Evolutionary conservation across 176 grass and related monocot genomes (phyloP).

Genomic region (Phyllostachys edulis): DNA sequence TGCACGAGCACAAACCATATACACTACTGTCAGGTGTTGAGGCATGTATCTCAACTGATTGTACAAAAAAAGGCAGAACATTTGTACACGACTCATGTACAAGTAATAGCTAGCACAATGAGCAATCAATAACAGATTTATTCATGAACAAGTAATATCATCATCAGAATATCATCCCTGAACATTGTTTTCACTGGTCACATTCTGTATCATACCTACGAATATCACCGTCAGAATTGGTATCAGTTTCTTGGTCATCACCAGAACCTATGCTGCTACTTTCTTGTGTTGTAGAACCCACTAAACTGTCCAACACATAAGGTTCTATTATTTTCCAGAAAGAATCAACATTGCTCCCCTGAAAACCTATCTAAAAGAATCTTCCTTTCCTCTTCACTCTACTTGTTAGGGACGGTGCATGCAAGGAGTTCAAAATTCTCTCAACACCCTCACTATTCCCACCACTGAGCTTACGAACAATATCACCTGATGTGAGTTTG

Average conservation of each 20-base stretch:
- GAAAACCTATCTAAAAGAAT: slow-evolving; percentile 39
- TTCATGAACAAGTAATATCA: no score
- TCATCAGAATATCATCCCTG: background rate
- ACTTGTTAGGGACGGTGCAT: slow-evolving; percentile 49
- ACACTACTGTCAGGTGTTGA: no score
- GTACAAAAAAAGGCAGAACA: no score
- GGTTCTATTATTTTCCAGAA: slow-evolving; percentile 68
- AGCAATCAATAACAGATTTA: no score
- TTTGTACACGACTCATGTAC: no score
- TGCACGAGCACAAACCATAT: no score
- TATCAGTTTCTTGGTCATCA: slow-evolving; percentile 22
- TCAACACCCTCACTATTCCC: slow-evolving; percentile 59
- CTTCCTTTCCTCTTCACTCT: slow-evolving; percentile 79
- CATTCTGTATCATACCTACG: background rate
- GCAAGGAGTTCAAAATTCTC: slow-evolving; percentile 65
- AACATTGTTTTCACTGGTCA: background rate
- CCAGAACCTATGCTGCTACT: background rate
- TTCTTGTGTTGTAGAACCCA: slow-evolving; percentile 1
- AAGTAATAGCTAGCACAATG: no score
- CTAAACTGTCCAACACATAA: slow-evolving; percentile 59
- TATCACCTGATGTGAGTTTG: slow-evolving; percentile 71
- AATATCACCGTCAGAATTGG: slow-evolving; percentile 40
- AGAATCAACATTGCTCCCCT: slow-evolving; percentile 60
- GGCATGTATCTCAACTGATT: no score
- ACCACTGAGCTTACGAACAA: slow-evolving; percentile 73